A percentile compares a stretch with the other conserved stretches of the same genome.
Evolutionary conservation across 345 rosid genomes (phyloP).

Genomic region (Rhodamnia argentea): DNA sequence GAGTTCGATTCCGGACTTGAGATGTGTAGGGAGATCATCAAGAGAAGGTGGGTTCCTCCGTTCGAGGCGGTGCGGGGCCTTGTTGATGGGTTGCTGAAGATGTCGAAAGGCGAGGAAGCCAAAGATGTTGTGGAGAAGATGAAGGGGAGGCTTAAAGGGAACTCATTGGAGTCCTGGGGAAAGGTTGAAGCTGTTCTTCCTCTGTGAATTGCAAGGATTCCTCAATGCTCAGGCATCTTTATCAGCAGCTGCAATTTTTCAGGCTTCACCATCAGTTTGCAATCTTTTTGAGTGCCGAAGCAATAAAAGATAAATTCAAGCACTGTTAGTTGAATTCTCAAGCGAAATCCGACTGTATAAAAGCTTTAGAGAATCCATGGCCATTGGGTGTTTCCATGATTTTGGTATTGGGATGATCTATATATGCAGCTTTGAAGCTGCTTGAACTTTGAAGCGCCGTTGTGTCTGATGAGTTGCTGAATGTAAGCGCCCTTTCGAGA

Average conservation of each 20-base stretch:
- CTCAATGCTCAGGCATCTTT: background rate
- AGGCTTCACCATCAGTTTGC: background rate
- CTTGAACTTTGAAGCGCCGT: background rate
- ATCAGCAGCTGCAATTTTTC: background rate
- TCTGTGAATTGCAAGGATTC: background rate
- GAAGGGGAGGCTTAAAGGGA: slow-evolving; percentile 19
- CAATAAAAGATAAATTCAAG: background rate
- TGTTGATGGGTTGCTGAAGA: slow-evolving; percentile 15
- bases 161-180: slow-evolving; percentile 15
- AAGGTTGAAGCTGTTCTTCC: slow-evolving; percentile 22
- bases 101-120: slow-evolving; percentile 12
- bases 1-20: slow-evolving; percentile 20
- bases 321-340: background rate
- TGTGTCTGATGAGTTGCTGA: background rate
- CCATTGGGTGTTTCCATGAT: background rate
- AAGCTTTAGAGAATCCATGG: background rate
- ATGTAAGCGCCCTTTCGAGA: background rate
- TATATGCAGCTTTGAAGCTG: background rate
- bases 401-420: background rate
- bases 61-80: slow-evolving; percentile 15
- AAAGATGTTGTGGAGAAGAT: slow-evolving; percentile 19
- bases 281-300: background rate
- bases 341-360: background rate
- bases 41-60: slow-evolving; percentile 26
- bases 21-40: slow-evolving; percentile 13